These are phyloP conservation scores for Zygosaccharomyces gambellarensis DNA, from an alignment of 805 yeast genomes.

Conservation along the genomic window DNA sequence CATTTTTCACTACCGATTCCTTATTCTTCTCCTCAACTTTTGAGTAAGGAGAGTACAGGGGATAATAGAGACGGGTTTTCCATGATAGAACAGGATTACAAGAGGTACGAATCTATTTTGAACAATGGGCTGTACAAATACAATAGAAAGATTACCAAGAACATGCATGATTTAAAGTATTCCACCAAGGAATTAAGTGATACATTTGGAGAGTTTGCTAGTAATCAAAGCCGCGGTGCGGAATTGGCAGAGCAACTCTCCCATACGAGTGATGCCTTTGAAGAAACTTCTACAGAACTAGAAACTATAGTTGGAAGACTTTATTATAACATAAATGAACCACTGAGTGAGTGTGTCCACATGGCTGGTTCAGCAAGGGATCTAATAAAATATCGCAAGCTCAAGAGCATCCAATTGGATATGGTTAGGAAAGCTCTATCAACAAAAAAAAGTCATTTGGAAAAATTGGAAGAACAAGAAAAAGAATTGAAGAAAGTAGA, in stretches of 20 bases:
- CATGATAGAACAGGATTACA: slow-evolving; percentile 29
- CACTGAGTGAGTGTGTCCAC: slow-evolving; percentile 30
- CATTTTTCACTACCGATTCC: slow-evolving; percentile 34
- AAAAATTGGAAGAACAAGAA: slow-evolving; percentile 26
- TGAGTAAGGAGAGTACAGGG: slow-evolving; percentile 16
- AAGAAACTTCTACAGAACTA: slow-evolving; percentile 22
- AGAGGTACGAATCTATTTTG: slow-evolving; percentile 25
- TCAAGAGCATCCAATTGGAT: slow-evolving; percentile 30
- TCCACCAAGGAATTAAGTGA: slow-evolving; percentile 28
- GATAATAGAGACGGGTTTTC: slow-evolving; percentile 23
- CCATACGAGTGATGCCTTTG: slow-evolving; percentile 27
- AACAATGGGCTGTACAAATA: slow-evolving; percentile 29
- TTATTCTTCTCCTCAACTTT: slow-evolving; percentile 22
- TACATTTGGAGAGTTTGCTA: slow-evolving; percentile 25
- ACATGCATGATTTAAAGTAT: slow-evolving; percentile 19
- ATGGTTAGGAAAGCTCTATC: slow-evolving; percentile 22
- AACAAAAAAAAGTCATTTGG: slow-evolving; percentile 24
- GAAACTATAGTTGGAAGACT: slow-evolving; percentile 29
- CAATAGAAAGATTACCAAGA: slow-evolving; percentile 28
- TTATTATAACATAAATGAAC: slow-evolving; percentile 33
- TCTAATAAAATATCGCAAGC: slow-evolving; percentile 29
- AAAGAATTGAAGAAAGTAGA: slow-evolving; percentile 25
- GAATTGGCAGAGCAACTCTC: slow-evolving; percentile 27
- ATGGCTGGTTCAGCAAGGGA: slow-evolving; percentile 32
- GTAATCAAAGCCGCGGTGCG: slow-evolving; percentile 22